A percentile compares a stretch with the other conserved stretches of the same genome.
These are phyloP conservation scores for Aplosporella prunicola DNA, from an alignment of 2,329 filamentous ascomycete species.

Conservation along the genomic window DNA sequence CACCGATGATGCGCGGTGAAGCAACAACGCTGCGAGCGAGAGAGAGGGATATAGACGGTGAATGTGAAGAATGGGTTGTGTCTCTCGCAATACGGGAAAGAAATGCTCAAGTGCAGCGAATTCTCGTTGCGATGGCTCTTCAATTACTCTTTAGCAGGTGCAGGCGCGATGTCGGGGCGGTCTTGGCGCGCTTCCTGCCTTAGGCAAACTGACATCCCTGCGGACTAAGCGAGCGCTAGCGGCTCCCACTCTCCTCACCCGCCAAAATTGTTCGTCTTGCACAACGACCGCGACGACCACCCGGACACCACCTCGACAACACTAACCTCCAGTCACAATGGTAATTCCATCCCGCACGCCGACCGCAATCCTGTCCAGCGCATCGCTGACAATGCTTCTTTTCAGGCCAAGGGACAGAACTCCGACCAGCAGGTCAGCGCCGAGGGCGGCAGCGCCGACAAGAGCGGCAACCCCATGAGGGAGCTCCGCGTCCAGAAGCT, in stretches of 20 bases:
- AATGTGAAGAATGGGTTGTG: too few relatives aligned
- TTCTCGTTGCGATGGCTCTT: too few relatives aligned
- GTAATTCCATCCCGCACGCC: conserved; percentile 23
- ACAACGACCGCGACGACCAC: conserved; percentile 17
- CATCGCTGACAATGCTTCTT: conserved; percentile 17
- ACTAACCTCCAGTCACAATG: conserved; percentile 33
- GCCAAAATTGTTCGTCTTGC: conserved; percentile 11
- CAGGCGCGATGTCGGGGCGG: too few relatives aligned
- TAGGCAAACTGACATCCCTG: conserved; percentile 6
- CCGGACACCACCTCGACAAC: conserved; percentile 18
- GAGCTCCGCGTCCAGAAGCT: conserved; percentile 99
- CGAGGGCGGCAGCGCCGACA: conserved; percentile 47
- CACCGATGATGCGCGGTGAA: conserved; percentile 2
- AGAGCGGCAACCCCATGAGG: conserved; percentile 96
- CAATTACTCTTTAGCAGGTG: too few relatives aligned
- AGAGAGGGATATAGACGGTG: neutral
- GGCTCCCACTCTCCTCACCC: conserved; percentile 11
- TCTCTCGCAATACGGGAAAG: too few relatives aligned
- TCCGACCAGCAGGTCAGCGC: neutral
- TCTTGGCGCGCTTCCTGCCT: conserved; percentile 6
- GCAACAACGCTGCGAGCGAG: neutral
- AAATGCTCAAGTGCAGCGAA: too few relatives aligned
- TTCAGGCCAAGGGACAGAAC: neutral
- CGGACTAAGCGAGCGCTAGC: conserved; percentile 11
- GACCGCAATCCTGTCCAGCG: neutral